Conservation (phyloP, 352 stramenopile species). For the Phytophthora hibernalis region DNA sequence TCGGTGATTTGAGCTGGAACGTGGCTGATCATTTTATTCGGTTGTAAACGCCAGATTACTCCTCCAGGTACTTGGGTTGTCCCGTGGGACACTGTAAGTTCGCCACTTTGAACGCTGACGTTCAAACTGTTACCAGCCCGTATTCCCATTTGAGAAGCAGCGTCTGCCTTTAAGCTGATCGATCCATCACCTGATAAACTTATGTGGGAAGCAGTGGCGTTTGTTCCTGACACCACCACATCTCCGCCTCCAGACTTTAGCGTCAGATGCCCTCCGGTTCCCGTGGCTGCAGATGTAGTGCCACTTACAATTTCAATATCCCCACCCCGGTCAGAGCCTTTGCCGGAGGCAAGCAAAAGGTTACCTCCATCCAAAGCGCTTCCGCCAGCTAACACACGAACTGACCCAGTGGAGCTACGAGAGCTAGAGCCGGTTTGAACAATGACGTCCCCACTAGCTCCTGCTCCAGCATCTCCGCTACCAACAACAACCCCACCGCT, state of each 20-base stretch:
- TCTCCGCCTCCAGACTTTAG: slow-evolving; percentile 41
- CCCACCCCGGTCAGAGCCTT: slow-evolving; percentile 24
- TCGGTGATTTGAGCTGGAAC: slow-evolving; percentile 90
- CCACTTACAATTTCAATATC: slow-evolving; percentile 37
- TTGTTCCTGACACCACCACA: slow-evolving; percentile 30
- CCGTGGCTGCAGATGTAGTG: slow-evolving; percentile 15
- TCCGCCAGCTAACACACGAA: slow-evolving; percentile 21
- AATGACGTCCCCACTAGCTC: slow-evolving; percentile 33
- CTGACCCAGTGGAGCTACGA: slow-evolving; percentile 28
- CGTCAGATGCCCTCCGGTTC: slow-evolving; percentile 30
- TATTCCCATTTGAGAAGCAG: slow-evolving; percentile 50
- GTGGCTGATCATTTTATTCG: slow-evolving; percentile 68
- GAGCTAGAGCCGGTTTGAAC: slow-evolving; percentile 38
- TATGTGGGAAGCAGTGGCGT: slow-evolving; percentile 31
- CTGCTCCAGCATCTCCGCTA: slow-evolving; percentile 29
- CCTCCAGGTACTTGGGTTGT: slow-evolving; percentile 54
- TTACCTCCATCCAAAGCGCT: slow-evolving; percentile 27
- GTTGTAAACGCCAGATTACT: slow-evolving; percentile 58
- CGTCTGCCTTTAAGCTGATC: slow-evolving; percentile 41
- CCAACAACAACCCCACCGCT: slow-evolving; percentile 33
- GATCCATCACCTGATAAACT: slow-evolving; percentile 42
- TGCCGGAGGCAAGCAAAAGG: slow-evolving; percentile 25
- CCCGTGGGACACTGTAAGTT: slow-evolving; percentile 60
- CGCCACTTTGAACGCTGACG: slow-evolving; percentile 52
- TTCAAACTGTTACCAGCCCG: slow-evolving; percentile 56